Base-by-base conservation (phyloP, 345 rosid species). In the Jatropha curcas region DNA sequence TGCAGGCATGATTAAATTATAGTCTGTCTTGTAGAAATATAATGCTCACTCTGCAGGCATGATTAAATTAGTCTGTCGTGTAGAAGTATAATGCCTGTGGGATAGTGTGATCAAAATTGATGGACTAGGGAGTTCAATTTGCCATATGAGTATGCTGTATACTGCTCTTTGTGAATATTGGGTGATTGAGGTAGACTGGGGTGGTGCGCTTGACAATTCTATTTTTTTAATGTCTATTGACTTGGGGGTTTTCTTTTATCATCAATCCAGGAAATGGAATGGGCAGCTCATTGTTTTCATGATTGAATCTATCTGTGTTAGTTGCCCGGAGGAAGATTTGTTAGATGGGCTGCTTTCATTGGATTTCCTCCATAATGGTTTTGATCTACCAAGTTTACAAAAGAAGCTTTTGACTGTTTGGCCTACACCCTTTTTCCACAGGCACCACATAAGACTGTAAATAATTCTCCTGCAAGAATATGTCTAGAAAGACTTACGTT, bases 241-340 rank as follows among this genome's bases (percentile, higher is more conserved):
- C 87, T 73, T 61, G 76, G 77, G 82, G 77, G 74, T 72, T 84
- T 77, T 84, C 41, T 66, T 82, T 82, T 68, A 79, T 73, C 73
- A 58, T 78, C 77, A 70, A 80, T 84, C 73, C 90, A 82, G 87
- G 89, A 81, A 79, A 82, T 79, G 84, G 76, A 79, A 73, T 76
- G 73, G 76, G 76, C 78, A 81, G 71, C 76, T 73, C 83, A 74
- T 75, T 84, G 76, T 82, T 76, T 77, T 77, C 83, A 71, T 81
- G 85, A 81, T 74, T 79, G 80, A 74, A 78, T 84, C 80, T 71
- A 66, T 69, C 53, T 70, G 46, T 81, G 48, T 72, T 76, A 55
- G 65, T 78, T 78, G 61, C 73, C 74, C 55, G 73, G 80, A 78
- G 82, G 79, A 82, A 78, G 84, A 71, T 78, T 52, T 71, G 82